These are phyloP conservation scores for Saccharum hybrid DNA, from an alignment of 202 grass and related monocot genomes.

Conservation along the genomic window DNA sequence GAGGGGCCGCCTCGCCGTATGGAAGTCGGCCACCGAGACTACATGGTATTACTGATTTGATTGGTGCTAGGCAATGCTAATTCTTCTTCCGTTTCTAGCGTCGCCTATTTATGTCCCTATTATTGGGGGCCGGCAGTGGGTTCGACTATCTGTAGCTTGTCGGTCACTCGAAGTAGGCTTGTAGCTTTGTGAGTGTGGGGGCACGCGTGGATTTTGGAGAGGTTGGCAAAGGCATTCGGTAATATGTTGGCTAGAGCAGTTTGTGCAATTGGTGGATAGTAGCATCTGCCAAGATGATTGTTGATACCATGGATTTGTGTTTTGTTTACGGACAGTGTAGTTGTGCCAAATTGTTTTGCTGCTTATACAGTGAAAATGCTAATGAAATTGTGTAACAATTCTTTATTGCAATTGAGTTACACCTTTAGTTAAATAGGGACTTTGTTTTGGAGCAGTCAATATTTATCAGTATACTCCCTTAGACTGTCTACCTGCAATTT, in stretches of 20 bases:
- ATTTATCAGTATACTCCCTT: not conserved
- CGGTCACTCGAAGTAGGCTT: not conserved
- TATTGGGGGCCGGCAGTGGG: not conserved
- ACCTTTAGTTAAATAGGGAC: not conserved
- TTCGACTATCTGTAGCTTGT: not conserved
- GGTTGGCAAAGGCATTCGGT: not conserved
- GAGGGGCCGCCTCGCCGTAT: constrained; percentile 75
- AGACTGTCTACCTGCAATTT: not conserved
- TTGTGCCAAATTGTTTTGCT: not conserved
- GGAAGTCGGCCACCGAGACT: constrained; percentile 76
- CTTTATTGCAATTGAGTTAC: not conserved
- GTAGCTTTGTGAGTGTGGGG: not conserved
- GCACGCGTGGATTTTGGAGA: not conserved
- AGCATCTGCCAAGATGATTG: not conserved
- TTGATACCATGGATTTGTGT: not conserved
- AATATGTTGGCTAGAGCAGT: not conserved
- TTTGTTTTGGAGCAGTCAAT: not conserved
- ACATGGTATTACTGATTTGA: constrained; percentile 57
- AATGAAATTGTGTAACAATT: not conserved
- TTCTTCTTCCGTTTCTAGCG: constrained; percentile 1
- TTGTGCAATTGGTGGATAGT: not conserved
- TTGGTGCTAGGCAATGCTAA: not conserved
- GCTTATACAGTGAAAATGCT: not conserved
- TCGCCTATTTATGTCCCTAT: not conserved
- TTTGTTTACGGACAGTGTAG: not conserved